phyloP scores from a whole-genome alignment of 2,329 filamentous ascomycete species.

The Thielaviopsis populi region DNA sequence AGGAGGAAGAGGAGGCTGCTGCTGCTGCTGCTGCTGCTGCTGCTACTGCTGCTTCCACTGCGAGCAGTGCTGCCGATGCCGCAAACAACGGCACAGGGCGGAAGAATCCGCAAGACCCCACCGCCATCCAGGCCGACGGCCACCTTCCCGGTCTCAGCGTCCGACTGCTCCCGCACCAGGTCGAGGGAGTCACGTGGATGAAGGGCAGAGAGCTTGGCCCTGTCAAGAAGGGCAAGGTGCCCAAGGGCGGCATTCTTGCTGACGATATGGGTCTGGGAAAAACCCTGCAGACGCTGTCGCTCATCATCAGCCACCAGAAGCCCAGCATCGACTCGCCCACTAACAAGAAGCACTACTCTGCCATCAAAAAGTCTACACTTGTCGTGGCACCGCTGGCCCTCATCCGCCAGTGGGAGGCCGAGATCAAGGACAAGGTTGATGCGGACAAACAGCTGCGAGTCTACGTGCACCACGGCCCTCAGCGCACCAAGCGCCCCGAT shows the following conservation, averaged over 20 bases:
- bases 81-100: not conserved
- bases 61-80: not conserved
- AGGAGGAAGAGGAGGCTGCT: constrained; percentile 24
- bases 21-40: not conserved
- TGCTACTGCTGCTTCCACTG: not conserved
- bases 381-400: constrained; percentile 86
- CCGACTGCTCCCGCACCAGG: constrained; percentile 80
- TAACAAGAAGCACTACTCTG: constrained; percentile 51
- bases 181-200: constrained; percentile 94
- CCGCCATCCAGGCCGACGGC: constrained; percentile 22
- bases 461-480: constrained; percentile 78
- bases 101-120: not conserved
- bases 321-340: constrained; percentile 31
- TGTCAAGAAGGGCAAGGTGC: constrained; percentile 64
- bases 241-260: constrained; percentile 86
- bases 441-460: constrained; percentile 58
- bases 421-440: constrained; percentile 71
- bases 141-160: constrained; percentile 67
- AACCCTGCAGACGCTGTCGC: constrained; percentile 81
- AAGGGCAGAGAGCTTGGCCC: constrained; percentile 75
- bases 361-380: constrained; percentile 63
- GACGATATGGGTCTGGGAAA: constrained; percentile 98
- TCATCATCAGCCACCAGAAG: constrained; percentile 71
- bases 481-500: constrained; percentile 61
- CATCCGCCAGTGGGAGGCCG: constrained; percentile 93